Conservation (phyloP, 495 filamentous ascomycete genomes). For the Pyrenopolyporus hunteri region DNA sequence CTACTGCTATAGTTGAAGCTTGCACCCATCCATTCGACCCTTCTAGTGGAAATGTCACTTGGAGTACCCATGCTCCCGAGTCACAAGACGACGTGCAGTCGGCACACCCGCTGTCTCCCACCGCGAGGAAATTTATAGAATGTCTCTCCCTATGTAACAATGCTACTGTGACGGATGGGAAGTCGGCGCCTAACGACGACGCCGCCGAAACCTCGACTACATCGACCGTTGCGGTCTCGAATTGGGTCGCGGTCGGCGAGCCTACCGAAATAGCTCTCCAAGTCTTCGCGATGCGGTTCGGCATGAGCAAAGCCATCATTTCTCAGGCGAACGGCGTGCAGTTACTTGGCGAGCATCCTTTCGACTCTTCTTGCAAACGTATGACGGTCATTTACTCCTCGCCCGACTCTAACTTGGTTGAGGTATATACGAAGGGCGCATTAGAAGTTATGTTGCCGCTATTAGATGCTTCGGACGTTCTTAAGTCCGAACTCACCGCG, state of each 20-base stretch:
- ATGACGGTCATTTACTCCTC: slow-evolving; percentile 62
- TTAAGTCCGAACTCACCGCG: slow-evolving; percentile 41
- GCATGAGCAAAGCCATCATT: slow-evolving; percentile 38
- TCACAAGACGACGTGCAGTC: slow-evolving; percentile 11
- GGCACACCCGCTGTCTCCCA: slow-evolving; percentile 10
- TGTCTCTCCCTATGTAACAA: slow-evolving; percentile 72
- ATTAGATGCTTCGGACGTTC: slow-evolving; percentile 38
- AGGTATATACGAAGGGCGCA: slow-evolving; percentile 64
- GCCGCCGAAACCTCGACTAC: slow-evolving; percentile 43
- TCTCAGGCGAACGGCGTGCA: slow-evolving; percentile 31
- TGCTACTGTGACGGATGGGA: slow-evolving; percentile 63
- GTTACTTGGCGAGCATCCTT: slow-evolving; percentile 61
- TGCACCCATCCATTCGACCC: slow-evolving; percentile 60
- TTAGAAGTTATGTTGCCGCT: slow-evolving; percentile 59
- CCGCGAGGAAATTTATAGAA: slow-evolving; percentile 50
- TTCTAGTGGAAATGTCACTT: slow-evolving; percentile 44
- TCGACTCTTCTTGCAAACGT: slow-evolving; percentile 66
- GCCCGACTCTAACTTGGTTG: slow-evolving; percentile 32
- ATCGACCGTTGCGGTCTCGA: slow-evolving; percentile 29
- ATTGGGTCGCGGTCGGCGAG: slow-evolving; percentile 60
- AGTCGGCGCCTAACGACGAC: slow-evolving; percentile 60
- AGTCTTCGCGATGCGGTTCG: slow-evolving; percentile 48
- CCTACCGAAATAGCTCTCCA: slow-evolving; percentile 66
- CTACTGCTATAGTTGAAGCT: slow-evolving; percentile 38
- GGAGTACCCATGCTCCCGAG: slow-evolving; percentile 35